Evolutionary conservation across 495 filamentous ascomycete species (phyloP).

Genomic region (Barbatosphaeria neglecta): DNA sequence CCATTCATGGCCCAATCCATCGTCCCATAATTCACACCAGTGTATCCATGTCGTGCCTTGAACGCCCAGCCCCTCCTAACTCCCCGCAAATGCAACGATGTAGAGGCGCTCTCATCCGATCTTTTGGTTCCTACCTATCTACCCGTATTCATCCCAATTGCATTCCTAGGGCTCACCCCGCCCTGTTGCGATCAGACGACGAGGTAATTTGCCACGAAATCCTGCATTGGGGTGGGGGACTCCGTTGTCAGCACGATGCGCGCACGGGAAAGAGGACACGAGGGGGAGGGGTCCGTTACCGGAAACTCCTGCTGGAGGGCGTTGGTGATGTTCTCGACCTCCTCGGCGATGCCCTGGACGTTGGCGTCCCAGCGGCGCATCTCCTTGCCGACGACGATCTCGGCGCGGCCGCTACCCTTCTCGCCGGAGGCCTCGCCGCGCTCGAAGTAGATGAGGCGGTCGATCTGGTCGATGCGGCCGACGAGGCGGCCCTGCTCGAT

Average conservation of each 20-base stretch:
- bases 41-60: too few species aligned
- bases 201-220: slow-evolving; percentile 39
- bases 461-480: slow-evolving; percentile 91
- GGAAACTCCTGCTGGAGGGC: slow-evolving; percentile 62
- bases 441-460: slow-evolving; percentile 76
- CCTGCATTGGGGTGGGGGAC: slow-evolving; percentile 12
- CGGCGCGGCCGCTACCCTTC: slow-evolving; percentile 45
- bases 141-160: too few species aligned
- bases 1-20: too few species aligned
- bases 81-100: too few species aligned
- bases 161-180: too few species aligned
- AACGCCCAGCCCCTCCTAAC: too few species aligned
- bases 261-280: background rate
- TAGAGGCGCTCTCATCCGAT: too few species aligned
- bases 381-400: slow-evolving; percentile 50
- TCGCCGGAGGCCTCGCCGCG: slow-evolving; percentile 54
- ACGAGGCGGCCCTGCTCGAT: slow-evolving; percentile 82
- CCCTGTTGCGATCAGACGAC: slow-evolving; percentile 13
- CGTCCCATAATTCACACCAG: too few species aligned
- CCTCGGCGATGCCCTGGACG: slow-evolving; percentile 73
- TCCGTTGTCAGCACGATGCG: background rate
- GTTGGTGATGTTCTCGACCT: slow-evolving; percentile 76
- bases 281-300: slow-evolving; percentile 25
- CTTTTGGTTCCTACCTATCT: too few species aligned
- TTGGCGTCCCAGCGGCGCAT: slow-evolving; percentile 81